phyloP scores from a whole-genome alignment of 208 protist genomes.

The Leishmania aethiopica region DNA sequence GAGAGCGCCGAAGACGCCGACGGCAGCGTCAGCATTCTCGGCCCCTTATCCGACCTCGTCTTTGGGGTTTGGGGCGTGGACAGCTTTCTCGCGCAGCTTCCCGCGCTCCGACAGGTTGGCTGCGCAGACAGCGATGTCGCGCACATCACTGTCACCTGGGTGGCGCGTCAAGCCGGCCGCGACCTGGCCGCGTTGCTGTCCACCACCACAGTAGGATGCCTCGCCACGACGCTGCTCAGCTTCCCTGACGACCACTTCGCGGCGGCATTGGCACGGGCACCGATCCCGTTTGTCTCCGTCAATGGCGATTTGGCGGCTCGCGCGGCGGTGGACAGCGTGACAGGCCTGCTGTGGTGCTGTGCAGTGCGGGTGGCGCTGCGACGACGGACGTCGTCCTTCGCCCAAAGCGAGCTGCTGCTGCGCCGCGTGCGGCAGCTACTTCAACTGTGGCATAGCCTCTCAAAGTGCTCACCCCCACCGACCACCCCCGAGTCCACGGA shows the following conservation, averaged over 20 bases:
- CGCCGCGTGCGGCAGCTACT: conserved; percentile 31
- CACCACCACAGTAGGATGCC: conserved; percentile 34
- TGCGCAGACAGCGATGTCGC: conserved; percentile 38
- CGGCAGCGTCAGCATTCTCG: conserved; percentile 29
- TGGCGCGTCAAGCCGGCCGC: conserved; percentile 27
- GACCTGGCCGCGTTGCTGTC: conserved; percentile 18
- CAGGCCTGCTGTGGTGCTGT: conserved; percentile 32
- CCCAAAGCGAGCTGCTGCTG: conserved; percentile 7
- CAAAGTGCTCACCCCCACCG: neutral
- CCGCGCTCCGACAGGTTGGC: conserved; percentile 32
- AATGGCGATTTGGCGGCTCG: conserved; percentile 17
- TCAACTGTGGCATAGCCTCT: conserved; percentile 27
- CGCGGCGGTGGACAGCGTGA: conserved; percentile 20
- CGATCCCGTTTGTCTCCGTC: conserved; percentile 31
- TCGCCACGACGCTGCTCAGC: conserved; percentile 42
- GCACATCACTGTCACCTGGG: conserved; percentile 37
- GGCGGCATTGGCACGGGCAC: conserved; percentile 36
- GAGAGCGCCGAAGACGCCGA: conserved; percentile 29
- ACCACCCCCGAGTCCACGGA: neutral
- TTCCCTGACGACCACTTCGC: conserved; percentile 53
- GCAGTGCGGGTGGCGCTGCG: conserved; percentile 16
- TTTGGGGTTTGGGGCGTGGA: conserved; percentile 36
- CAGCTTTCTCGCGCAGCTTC: conserved; percentile 39
- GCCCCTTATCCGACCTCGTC: conserved; percentile 43
- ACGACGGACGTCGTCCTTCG: neutral